phyloP scores from a whole-genome alignment of 495 filamentous ascomycete species.

The Aspergillus carlsbadensis region DNA sequence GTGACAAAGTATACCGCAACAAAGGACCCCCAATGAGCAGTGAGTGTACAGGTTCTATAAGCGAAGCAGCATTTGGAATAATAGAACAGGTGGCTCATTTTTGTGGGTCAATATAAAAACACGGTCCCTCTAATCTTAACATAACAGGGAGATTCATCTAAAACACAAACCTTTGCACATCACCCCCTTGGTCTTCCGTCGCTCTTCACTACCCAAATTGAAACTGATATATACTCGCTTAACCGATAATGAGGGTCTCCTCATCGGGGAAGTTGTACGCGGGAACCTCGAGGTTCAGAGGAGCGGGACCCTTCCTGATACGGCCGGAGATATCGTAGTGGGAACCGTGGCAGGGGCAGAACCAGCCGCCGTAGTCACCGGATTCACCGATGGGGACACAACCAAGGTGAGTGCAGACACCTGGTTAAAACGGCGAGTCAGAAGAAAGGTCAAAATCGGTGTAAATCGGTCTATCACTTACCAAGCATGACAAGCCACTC shows the following conservation, averaged over 20 bases:
- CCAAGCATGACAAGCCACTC: slow-evolving; percentile 99
- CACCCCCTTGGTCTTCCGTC: slow-evolving; percentile 14
- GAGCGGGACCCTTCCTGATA: slow-evolving; percentile 92
- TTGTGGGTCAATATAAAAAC: slow-evolving; percentile 48
- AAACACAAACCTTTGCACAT: slow-evolving; percentile 29
- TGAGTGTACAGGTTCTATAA: slow-evolving; percentile 23
- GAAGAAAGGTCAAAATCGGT: slow-evolving; percentile 1
- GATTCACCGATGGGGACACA: slow-evolving; percentile 99
- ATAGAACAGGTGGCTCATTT: slow-evolving; percentile 39
- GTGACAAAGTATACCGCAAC: slow-evolving; percentile 19
- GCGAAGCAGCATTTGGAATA: slow-evolving; percentile 25
- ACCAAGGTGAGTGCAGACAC: slow-evolving; percentile 98
- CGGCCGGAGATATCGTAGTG: slow-evolving; percentile 99
- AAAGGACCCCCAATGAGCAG: slow-evolving; percentile 21
- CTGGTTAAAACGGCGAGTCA: slow-evolving; percentile 40
- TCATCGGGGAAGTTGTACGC: slow-evolving; percentile 83
- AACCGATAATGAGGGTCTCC: slow-evolving; percentile 78
- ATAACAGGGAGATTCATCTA: slow-evolving; percentile 45
- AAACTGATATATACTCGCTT: slow-evolving; percentile 25
- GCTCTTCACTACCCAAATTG: slow-evolving; percentile 1
- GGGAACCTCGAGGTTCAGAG: slow-evolving; percentile 95
- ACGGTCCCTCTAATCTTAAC: slow-evolving; percentile 48
- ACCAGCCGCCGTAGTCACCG: slow-evolving; percentile 98
- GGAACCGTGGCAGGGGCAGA: slow-evolving; percentile 99
- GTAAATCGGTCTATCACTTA: slow-evolving; percentile 37